Base-by-base conservation (phyloP, 768 basidiomycete species). In the Mycena epipterygia region DNA sequence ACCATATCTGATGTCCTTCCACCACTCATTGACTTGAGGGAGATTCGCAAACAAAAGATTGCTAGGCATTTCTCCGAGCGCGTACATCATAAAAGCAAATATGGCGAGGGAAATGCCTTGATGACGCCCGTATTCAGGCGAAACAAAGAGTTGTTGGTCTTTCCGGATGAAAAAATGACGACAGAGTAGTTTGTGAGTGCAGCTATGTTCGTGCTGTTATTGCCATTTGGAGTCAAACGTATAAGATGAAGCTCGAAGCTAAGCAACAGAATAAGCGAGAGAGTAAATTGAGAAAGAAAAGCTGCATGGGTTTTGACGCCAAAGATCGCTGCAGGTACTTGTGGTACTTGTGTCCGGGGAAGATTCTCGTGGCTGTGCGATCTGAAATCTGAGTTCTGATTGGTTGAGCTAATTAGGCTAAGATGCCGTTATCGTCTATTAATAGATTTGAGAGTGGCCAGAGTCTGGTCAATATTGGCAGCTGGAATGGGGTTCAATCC, bases 171-270 rank as follows among this genome's bases (percentile, higher is more conserved):
- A 58, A 13, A 42, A 58, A 58, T 58, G 23, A 58, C 39, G 35
- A 37, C 16, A 5, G 12, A 9, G 21, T 58, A 58, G 39, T 58
- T 58, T 29, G 56, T 42, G n/a, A 42, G 27, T 3, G 37, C 39
- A 16, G 56, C 56, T 5, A 41, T 13, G 7, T 42, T 42, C 7
- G 41, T 42, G 5, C 41, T 25, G 13, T 58, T 11, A 5, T 23
- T n/a, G 56, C 39, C 56, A 58, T 58, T 27, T 58, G 56, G 4
- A 42, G 5, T 37, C 56, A 58, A 14, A 58, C 56, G 37, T 58
- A 35, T 32, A 13, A 9, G 32, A 9, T 4, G 30, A 30, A 27
- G 13, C 6, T 30, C 5, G 6, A 14, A n/a, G 25, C 51, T 30
- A 19, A 52, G 25, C 13, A 33, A 56, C 37, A n/a, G 37, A 39